A percentile compares a stretch with the other conserved stretches of the same genome.
Conservation (phyloP, 2,329 filamentous ascomycete genomes). For the Graphilbum fragrans region DNA sequence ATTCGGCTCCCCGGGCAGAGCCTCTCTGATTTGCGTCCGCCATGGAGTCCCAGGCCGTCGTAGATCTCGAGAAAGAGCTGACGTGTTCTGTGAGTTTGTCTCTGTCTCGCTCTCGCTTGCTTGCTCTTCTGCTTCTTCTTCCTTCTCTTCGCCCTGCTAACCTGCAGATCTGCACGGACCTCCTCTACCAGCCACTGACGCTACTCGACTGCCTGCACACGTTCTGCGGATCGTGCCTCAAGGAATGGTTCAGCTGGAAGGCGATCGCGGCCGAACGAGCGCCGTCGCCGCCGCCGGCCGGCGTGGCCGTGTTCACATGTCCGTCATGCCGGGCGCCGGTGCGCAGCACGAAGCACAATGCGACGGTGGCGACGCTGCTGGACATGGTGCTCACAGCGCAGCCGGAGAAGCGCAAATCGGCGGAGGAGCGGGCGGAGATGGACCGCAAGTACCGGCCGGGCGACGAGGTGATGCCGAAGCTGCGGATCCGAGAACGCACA, state of each 20-base stretch:
- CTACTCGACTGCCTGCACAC: slow-evolving; percentile 90
- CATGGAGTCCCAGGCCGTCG: slow-evolving; percentile 39
- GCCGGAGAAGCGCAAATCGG: slow-evolving; percentile 58
- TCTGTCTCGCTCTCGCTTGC: slow-evolving; percentile 15
- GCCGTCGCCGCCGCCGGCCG: slow-evolving; percentile 34
- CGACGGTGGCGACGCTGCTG: slow-evolving; percentile 76
- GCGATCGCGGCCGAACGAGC: slow-evolving; percentile 43
- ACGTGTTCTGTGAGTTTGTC: slow-evolving; percentile 81
- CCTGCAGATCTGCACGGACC: slow-evolving; percentile 83
- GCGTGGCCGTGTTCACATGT: slow-evolving; percentile 61
- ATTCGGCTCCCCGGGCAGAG: no score
- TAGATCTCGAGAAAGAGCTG: slow-evolving; percentile 85
- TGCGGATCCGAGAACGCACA: slow-evolving; percentile 37
- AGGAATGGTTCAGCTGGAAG: slow-evolving; percentile 90
- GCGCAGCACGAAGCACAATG: slow-evolving; percentile 79
- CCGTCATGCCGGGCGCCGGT: slow-evolving; percentile 83
- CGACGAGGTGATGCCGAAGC: slow-evolving; percentile 62
- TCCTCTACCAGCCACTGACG: slow-evolving; percentile 82
- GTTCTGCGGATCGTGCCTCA: slow-evolving; percentile 89
- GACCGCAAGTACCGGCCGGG: slow-evolving; percentile 66
- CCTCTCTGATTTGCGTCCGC: background rate
- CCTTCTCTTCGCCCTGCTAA: background rate
- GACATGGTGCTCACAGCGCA: slow-evolving; percentile 79
- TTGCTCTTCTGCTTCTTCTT: background rate
- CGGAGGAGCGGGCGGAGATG: slow-evolving; percentile 66